Base-by-base conservation (phyloP, 495 filamentous ascomycete genomes). In the Immersiella caudata region DNA sequence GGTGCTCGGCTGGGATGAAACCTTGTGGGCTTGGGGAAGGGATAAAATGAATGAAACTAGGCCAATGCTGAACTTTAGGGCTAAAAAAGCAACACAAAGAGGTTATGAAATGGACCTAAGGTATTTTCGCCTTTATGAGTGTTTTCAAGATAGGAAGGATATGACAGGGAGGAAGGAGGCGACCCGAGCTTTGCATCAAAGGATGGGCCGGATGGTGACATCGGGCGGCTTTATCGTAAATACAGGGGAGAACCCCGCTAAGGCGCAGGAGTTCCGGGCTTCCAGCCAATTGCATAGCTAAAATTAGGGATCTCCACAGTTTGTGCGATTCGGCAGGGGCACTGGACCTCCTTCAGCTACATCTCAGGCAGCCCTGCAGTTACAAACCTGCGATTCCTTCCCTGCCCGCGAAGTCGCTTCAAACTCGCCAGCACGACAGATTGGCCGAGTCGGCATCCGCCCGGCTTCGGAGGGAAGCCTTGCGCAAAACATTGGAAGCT, bases 141-240 rank as follows among this genome's bases (percentile, higher is more conserved):
- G 21, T 12, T 1, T n/a, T 4, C 18, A n/a, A n/a, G n/a, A n/a
- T 12, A n/a, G 21, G 57, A 33, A 14, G n/a, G 57, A 55, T 6
- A 59, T 0, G 57, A 33, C 56, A 33, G 25, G 27, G 26, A 27
- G 4, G 20, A 25, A 25, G 51, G 18, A 22, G 51, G 7, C 51
- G n/a, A n/a, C 26, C 21, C 21, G 29, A 33, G 29, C 29, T 46
- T 14, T 12, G 40, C 40, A 46, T 46, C 40, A 46, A 18, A 36
- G 57, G 18, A 59, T 21, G 55, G 24, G 55, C 20, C 9, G 16
- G 55, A 57, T 57, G 57, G 57, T 26, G 57, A 59, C 57, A 59
- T 59, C 27, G 27, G 21, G 4, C 56, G 27, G 27, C 33, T 59
- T 46, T 46, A 46, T 46, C 40, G 40, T 46, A 59, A 59, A 26